phyloP scores from a whole-genome alignment of 2,329 filamentous ascomycete species.

The Talaromyces atroroseus region DNA sequence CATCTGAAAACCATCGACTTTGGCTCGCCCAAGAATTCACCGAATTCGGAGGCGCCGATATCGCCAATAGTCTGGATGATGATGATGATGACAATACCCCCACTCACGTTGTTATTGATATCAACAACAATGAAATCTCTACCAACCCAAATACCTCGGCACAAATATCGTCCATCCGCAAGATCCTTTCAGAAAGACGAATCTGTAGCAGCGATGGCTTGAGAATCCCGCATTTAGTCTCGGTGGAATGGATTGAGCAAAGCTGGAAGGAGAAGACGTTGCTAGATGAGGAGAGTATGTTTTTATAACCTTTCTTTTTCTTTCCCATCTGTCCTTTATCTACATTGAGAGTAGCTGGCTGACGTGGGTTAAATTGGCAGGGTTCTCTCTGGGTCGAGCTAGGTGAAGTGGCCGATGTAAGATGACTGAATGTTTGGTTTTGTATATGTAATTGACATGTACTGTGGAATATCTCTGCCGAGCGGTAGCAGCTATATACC shows the following conservation, averaged over 20 bases:
- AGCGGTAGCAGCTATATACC: background rate
- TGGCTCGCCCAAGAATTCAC: slow-evolving; percentile 53
- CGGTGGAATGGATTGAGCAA: slow-evolving; percentile 65
- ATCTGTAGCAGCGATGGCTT: slow-evolving; percentile 31
- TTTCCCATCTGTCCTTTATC: background rate
- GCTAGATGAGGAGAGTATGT: slow-evolving; percentile 66
- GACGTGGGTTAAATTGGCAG: background rate
- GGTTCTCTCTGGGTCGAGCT: background rate
- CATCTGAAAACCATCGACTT: slow-evolving; percentile 10
- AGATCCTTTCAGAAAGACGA: slow-evolving; percentile 20
- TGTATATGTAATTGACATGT: background rate
- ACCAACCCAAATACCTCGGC: slow-evolving; percentile 22
- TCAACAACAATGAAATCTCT: background rate
- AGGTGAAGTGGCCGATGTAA: background rate
- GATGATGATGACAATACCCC: slow-evolving; percentile 41
- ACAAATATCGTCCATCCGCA: slow-evolving; percentile 31
- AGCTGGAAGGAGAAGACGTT: slow-evolving; percentile 75
- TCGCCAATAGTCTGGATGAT: slow-evolving; percentile 46
- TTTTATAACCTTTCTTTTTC: background rate
- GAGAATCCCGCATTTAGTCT: slow-evolving; percentile 64
- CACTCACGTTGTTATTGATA: slow-evolving; percentile 66
- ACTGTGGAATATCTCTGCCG: background rate
- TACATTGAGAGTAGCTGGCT: background rate
- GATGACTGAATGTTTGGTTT: background rate
- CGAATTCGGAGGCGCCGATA: slow-evolving; percentile 62